Evolutionary conservation across 2,329 filamentous ascomycete species (phyloP).

Genomic region (Monosporascus sp.): DNA sequence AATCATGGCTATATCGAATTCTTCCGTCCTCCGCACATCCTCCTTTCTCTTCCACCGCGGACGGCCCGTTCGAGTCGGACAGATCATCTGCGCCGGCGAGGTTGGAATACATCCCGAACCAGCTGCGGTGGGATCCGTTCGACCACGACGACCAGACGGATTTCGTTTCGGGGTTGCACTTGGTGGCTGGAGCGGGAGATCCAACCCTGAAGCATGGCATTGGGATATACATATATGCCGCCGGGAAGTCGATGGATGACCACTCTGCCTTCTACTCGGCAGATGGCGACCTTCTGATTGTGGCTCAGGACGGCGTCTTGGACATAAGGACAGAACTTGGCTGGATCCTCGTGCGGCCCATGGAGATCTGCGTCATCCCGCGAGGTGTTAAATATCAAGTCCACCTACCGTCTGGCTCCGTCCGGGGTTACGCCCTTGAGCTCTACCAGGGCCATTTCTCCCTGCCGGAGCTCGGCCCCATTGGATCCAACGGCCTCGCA

Average conservation of each 20-base stretch:
- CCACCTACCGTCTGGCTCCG: slow-evolving; percentile 37
- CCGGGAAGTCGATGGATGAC: slow-evolving; percentile 64
- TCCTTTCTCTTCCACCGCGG: slow-evolving; percentile 26
- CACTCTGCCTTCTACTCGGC: slow-evolving; percentile 71
- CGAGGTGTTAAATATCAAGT: slow-evolving; percentile 62
- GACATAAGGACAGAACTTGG: slow-evolving; percentile 65
- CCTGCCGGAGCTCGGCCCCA: slow-evolving; percentile 58
- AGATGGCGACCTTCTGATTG: slow-evolving; percentile 64
- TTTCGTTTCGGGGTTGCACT: slow-evolving; percentile 48
- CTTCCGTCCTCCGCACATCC: slow-evolving; percentile 49
- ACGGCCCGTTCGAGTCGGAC: slow-evolving; percentile 40
- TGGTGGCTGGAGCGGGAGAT: slow-evolving; percentile 69
- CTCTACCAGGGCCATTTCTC: slow-evolving; percentile 58
- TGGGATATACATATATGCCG: slow-evolving; percentile 67
- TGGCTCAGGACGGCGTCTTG: slow-evolving; percentile 59
- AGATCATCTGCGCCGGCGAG: slow-evolving; percentile 42
- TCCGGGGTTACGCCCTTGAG: slow-evolving; percentile 61
- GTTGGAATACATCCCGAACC: slow-evolving; percentile 73
- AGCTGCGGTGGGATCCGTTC: slow-evolving; percentile 78
- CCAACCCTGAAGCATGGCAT: slow-evolving; percentile 66
- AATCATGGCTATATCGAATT: slow-evolving; percentile 57
- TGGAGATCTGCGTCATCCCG: slow-evolving; percentile 64
- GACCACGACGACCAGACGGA: slow-evolving; percentile 57
- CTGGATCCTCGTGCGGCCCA: slow-evolving; percentile 58
- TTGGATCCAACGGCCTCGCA: slow-evolving; percentile 57